Conservation (phyloP, 2,329 filamentous ascomycete species). For the Ophiocordyceps polyrhachis-furcata region DNA sequence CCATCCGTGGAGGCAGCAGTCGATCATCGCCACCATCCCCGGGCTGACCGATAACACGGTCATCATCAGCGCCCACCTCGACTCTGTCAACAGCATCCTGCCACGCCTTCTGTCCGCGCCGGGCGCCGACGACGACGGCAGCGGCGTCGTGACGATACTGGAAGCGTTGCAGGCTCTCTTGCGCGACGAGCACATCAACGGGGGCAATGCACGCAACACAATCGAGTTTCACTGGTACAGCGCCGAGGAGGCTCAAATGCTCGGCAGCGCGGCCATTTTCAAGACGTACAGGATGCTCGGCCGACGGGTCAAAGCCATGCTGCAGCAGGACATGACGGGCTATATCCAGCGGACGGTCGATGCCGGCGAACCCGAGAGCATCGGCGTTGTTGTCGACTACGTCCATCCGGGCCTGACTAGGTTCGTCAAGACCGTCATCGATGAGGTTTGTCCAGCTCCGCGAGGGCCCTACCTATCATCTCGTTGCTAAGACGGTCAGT, state of each 20-base stretch:
- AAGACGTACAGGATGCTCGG: constrained; percentile 53
- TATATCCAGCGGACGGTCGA: constrained; percentile 70
- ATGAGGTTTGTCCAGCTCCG: constrained; percentile 20
- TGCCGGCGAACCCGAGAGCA: constrained; percentile 63
- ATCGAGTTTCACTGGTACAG: constrained; percentile 96
- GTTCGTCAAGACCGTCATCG: constrained; percentile 82
- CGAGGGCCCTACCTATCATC: no score
- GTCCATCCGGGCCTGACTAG: constrained; percentile 66
- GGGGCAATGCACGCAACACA: constrained; percentile 62
- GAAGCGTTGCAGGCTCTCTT: constrained; percentile 75
- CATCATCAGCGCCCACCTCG: constrained; percentile 81
- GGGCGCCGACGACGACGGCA: constrained; percentile 90
- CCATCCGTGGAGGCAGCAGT: constrained; percentile 78
- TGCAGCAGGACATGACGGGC: constrained; percentile 97
- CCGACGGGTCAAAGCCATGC: constrained; percentile 79
- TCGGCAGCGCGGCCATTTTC: constrained; percentile 85
- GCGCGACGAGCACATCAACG: constrained; percentile 47
- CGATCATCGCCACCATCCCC: constrained; percentile 80
- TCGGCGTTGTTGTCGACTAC: constrained; percentile 85
- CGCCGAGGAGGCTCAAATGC: constrained; percentile 71
- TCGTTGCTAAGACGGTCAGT: no score
- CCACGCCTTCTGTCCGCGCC: constrained; percentile 71
- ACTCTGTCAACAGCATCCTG: constrained; percentile 85
- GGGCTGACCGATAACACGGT: constrained; percentile 71
- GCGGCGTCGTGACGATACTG: constrained; percentile 82